Conservation (phyloP, 179 eudicot genomes). For the Carnegiea gigantea region DNA sequence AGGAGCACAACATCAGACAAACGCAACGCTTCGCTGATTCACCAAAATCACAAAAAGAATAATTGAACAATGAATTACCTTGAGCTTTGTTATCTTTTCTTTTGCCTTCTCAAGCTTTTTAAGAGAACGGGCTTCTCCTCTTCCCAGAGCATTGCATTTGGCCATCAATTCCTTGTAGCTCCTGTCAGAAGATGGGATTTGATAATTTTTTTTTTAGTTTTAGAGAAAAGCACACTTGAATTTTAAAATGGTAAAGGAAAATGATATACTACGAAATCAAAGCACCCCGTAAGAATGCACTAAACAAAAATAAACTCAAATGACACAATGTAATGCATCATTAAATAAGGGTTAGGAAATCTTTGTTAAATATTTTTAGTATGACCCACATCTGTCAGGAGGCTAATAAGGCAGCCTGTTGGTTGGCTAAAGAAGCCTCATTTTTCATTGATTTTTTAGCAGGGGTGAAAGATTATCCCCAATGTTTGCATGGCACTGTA, state of each 20-base stretch:
- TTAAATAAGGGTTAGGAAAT: too few relatives aligned
- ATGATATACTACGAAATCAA: too few relatives aligned
- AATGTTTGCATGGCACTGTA: too few relatives aligned
- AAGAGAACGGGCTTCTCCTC: slow-evolving; percentile 68
- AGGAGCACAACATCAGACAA: slow-evolving; percentile 7
- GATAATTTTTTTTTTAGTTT: neutral
- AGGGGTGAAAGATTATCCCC: too few relatives aligned
- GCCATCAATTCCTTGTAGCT: slow-evolving; percentile 79
- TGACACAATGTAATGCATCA: too few relatives aligned
- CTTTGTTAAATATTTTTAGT: too few relatives aligned
- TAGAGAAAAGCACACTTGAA: neutral
- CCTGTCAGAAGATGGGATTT: slow-evolving; percentile 34
- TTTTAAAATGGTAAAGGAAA: neutral
- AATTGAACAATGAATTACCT: slow-evolving; percentile 45
- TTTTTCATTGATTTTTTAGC: too few relatives aligned
- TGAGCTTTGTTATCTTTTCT: slow-evolving; percentile 60
- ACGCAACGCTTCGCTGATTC: neutral
- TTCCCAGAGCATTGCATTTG: slow-evolving; percentile 68
- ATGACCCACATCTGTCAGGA: too few relatives aligned
- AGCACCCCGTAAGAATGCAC: too few relatives aligned
- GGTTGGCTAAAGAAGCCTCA: too few relatives aligned
- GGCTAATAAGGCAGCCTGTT: too few relatives aligned
- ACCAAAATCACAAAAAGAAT: neutral
- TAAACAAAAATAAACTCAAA: too few relatives aligned
- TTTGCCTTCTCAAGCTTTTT: slow-evolving; percentile 75